Evolutionary conservation across 2,329 filamentous ascomycete genomes (phyloP), one percentile per base, ranked within the genome.

Genomic region (Alternaria metachromatica): DNA sequence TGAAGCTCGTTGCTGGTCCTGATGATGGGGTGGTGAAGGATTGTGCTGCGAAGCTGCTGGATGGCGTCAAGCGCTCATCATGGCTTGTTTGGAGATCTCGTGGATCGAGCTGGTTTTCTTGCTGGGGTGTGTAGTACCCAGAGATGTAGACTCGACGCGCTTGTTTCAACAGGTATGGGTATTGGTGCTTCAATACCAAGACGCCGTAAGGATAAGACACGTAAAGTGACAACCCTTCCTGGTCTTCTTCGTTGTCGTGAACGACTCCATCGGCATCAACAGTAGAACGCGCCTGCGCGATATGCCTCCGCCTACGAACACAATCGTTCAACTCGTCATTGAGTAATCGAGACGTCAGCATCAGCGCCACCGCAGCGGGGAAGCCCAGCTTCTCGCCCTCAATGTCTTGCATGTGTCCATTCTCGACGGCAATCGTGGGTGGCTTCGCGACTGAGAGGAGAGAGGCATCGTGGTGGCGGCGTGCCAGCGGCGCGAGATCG

Each of bases 141-240:
- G 79, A 78, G 11, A 84, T 73, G 63, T 82, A 80, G 11, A 84
- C 71, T 59, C 74, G 79, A 37, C 75, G 75, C 13, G 79, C 79
- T 55, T 81, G 81, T n/a, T 72, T 73, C 10, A 82, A 70, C 9
- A 83, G 75, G 37, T 76, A 74, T 5, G 81, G 81, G 45, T 80
- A 80, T 13, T 76, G 62, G 26, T 67, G 75, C 62, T 78, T 78
- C 75, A 82, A 49, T 58, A 81, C 61, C 69, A 83, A 55, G 67
- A 84, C 69, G 53, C 82, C 78, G 51, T 81, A 67, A 1, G 82
- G 80, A 65, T 82, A 81, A 9, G 76, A 71, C 53, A 84, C 67
- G 66, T 80, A 80, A 20, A 83, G 70, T 56, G 83, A 82, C 57
- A 82, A 74, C 60, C 72, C 64, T 55, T 73, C 62, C 18, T 66